Base-by-base conservation (phyloP, 495 filamentous ascomycete genomes). In the Niebla homalea region DNA sequence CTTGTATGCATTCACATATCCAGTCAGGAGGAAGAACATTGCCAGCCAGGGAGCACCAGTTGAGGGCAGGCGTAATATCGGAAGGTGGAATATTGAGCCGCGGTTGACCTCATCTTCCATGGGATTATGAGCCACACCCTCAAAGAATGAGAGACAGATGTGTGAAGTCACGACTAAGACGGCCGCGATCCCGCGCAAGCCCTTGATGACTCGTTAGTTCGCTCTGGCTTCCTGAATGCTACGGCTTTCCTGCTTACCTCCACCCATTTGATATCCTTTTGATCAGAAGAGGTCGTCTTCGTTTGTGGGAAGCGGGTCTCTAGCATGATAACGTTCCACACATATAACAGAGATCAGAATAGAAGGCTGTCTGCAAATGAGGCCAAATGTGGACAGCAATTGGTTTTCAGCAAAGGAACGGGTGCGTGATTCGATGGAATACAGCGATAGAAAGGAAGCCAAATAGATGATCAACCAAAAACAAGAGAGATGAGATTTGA, bases 1-100 rank as follows among this genome's bases (percentile, higher is more conserved):
- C 59, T 83, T 84, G 41, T 83, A 61, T 3, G 80, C 78, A 57
- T 79, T 82, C 18, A 83, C 80, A 55, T 80, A 84, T 46, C 80
- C 80, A 12, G 80, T 82, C 36, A 84, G 67, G 50, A 84, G 74
- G 49, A 76, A 70, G 68, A 84, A 84, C 48, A 83, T 77, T 23
- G 78, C 73, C n/a, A 84, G 77, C 46, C 80, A 78, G 37, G 81
- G 68, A 36, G 74, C 74, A 36, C 78, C 80, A 60, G 81, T 78
- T 59, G 73, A 71, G 44, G 78, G 69, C 32, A 83, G 72, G 29
- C 80, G 78, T 8, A 83, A 58, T 41, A 80, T 66, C 5, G 79
- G 79, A 47, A 70, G 66, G 57, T 83, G 79, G 14, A 83, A 64
- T 15, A 80, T 52, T 71, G 0, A 66, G 46, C 10, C 61, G 56